Conservation (phyloP, 768 basidiomycete species). For the Lactifluus piperatus region DNA sequence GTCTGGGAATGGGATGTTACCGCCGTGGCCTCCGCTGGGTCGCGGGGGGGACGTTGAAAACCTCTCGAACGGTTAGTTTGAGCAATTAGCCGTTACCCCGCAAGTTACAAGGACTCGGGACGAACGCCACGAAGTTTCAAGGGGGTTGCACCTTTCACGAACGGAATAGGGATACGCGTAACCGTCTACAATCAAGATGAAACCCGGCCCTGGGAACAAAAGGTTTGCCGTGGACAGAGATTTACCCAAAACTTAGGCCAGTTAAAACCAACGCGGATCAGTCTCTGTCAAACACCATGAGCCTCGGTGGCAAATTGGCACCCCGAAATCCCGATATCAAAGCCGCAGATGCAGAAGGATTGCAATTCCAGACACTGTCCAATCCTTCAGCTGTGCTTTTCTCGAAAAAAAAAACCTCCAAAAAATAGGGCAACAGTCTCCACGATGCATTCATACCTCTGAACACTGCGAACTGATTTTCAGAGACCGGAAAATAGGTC, state of each 20-base stretch:
- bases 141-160: background rate
- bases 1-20: background rate
- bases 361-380: no score
- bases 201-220: background rate
- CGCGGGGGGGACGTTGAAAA: background rate
- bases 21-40: background rate
- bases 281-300: background rate
- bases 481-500: background rate
- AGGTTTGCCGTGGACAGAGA: background rate
- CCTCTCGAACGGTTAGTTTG: background rate
- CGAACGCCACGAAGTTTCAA: background rate
- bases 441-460: background rate
- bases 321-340: background rate
- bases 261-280: background rate
- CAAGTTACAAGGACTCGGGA: background rate
- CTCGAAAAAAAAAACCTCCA: background rate
- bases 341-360: no score
- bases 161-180: background rate
- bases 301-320: background rate
- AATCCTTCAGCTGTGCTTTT: background rate
- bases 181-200: background rate
- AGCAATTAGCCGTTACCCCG: background rate
- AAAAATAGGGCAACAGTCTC: background rate
- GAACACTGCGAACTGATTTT: background rate
- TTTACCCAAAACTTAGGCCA: background rate